Evolutionary conservation across 2,329 filamentous ascomycete species (phyloP).

Genomic region (Tolypocladium inflatum): DNA sequence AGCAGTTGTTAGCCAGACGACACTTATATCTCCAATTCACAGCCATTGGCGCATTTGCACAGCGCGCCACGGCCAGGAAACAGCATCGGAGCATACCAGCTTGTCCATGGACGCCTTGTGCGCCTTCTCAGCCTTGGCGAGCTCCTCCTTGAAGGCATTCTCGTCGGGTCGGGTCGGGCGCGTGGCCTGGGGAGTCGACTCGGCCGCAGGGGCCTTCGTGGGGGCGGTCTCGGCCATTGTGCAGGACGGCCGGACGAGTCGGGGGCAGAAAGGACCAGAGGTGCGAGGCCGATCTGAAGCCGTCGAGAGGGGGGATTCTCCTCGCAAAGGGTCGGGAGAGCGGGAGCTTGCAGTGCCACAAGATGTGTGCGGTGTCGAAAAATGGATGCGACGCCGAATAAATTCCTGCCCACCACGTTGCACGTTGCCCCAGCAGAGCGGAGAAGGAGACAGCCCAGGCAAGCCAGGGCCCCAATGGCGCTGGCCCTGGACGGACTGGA

Average conservation of each 20-base stretch:
- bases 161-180: constrained; percentile 85
- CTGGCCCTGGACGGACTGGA: not conserved
- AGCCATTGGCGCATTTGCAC: not conserved
- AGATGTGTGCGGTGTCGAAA: constrained; percentile 3
- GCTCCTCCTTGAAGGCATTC: constrained; percentile 67
- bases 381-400: not conserved
- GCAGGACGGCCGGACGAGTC: constrained; percentile 19
- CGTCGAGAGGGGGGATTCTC: not conserved
- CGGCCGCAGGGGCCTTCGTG: constrained; percentile 33
- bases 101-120: constrained; percentile 65
- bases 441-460: not conserved
- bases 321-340: constrained; percentile 1
- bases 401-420: not conserved
- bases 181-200: constrained; percentile 26
- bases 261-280: constrained; percentile 8
- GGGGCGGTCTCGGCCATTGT: constrained; percentile 37
- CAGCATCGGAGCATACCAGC: constrained; percentile 22
- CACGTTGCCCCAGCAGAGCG: not conserved
- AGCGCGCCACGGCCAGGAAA: not conserved
- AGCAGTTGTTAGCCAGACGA: not conserved
- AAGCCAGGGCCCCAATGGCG: not conserved
- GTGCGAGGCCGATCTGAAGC: constrained; percentile 1
- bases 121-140: constrained; percentile 79
- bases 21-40: not conserved
- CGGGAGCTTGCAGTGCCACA: constrained; percentile 1